Base-by-base conservation (phyloP, 2,329 filamentous ascomycete genomes). In the Scedosporium apiospermum region DNA sequence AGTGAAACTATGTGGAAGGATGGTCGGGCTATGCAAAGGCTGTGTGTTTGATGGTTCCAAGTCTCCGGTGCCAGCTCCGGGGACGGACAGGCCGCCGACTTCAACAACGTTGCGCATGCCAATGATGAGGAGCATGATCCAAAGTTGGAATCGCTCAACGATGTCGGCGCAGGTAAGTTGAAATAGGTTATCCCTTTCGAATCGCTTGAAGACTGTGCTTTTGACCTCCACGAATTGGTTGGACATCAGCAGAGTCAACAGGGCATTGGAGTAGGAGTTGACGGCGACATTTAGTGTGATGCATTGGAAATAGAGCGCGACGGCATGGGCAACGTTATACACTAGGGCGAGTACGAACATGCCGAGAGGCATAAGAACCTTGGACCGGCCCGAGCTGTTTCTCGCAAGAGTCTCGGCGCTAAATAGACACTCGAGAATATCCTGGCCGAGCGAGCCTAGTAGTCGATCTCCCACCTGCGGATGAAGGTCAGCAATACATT, bases 181-280 rank as follows among this genome's bases (percentile, higher is more conserved):
- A 71, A 99, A 99, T 0, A 96, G 79, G 67, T 96, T 98, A 71
- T 99, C 95, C 73, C 97, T 98, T 69, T 99, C 95, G 66, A 98
- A 96, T 65, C 93, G 95, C 78, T 99, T 98, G 80, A 99, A 99
- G 0, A 99, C 96, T 0, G 93, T 96, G 65, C 91, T 91, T 72
- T 99, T 99, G 80, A 99, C 96, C 76, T 99, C 95, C 53, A 99
- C 95, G 69, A 99, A 99, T 71, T 99, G 96, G 71, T 98, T 99
- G 6, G 93, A 97, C 72, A 99, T 85, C 1, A 99, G 80, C 0
- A 99, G 83, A 0, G 95, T 97, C 41, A 99, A 81, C 4, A 99
- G 80, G 0, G 95, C 93, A 71, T 99, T 99, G 0, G 93, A 97
- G 74, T 99, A 99, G 0, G 93, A 97, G 74, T 99, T 99, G 68